Conservation (phyloP, 2,329 filamentous ascomycete species). For the Stachybotrys elegans region DNA sequence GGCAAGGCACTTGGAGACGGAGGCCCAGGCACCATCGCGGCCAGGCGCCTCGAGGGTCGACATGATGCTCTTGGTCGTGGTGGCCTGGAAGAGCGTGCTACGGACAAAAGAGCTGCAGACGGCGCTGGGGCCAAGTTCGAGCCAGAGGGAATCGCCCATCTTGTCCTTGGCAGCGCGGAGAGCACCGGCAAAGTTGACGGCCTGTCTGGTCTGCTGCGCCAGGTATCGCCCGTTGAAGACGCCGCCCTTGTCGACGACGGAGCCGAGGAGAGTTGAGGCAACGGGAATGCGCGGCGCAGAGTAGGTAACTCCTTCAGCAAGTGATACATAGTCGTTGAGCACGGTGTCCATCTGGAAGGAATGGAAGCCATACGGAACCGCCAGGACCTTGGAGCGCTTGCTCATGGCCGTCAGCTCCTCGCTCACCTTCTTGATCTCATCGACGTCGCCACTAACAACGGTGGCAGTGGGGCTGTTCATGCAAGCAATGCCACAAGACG, state of each 20-base stretch:
- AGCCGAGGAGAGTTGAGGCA: not conserved
- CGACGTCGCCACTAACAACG: not conserved
- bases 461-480: slow-evolving; percentile 47
- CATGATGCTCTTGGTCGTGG: slow-evolving; percentile 42
- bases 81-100: slow-evolving; percentile 49
- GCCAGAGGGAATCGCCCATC: slow-evolving; percentile 34
- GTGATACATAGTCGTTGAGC: slow-evolving; percentile 44
- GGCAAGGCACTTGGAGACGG: slow-evolving; percentile 45
- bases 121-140: slow-evolving; percentile 63
- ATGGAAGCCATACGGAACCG: slow-evolving; percentile 27
- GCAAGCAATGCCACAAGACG: slow-evolving; percentile 38
- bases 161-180: slow-evolving; percentile 49
- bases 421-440: slow-evolving; percentile 46
- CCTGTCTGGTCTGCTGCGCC: slow-evolving; percentile 51
- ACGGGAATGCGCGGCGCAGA: not conserved
- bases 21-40: not conserved
- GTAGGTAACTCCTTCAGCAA: slow-evolving; percentile 47
- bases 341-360: slow-evolving; percentile 29
- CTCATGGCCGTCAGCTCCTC: slow-evolving; percentile 1
- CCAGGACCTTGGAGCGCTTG: slow-evolving; percentile 23
- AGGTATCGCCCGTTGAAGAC: slow-evolving; percentile 51
- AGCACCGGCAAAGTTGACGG: slow-evolving; percentile 58
- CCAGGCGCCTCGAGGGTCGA: not conserved
- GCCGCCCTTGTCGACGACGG: slow-evolving; percentile 23
- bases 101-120: slow-evolving; percentile 54